Base-by-base conservation (phyloP, 306 rosid species). In the Vigna mungo region DNA sequence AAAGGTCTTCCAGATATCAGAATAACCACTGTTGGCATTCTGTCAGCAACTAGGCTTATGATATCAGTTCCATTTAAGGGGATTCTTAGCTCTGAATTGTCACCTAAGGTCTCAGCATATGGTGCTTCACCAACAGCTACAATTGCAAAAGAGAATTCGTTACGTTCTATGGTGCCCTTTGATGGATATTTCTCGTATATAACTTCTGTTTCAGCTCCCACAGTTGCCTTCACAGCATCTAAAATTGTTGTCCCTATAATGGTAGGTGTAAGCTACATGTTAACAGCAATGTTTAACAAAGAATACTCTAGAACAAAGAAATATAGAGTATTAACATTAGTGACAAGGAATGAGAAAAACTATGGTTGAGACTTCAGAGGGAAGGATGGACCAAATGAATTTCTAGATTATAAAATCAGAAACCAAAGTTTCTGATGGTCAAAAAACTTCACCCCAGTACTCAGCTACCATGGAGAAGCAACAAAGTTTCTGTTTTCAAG, bases 1-100 rank as follows among this genome's bases (percentile, higher is more conserved):
- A 90, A 52, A 25, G 97, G 93, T 68, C 98, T 88, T 72, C 98
- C 98, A 10, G 98, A 90, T 74, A 94, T 79, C 77, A 92, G 78
- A 84, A 92, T 89, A 62, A 82, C 95, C 75, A 94, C 67, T 30
- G 97, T 92, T 55, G 97, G 97, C 49, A 94, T 74, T 77, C 74
- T 86, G 49, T 87, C 86, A 16, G 97, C 85, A 16, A 90, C 93
- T 74, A 71, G 68, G 83, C 87, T 85, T 81, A 89, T 84, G 17
- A 89, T 82, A 58, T 75, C 84, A 51, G 83, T 61, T 64, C 96
- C 97, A 62, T 78, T 72, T 37, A 85, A 85, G 36, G 89, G 93
- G 72, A 94, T 89, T 61, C 51, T 61, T 39, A 92, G 97, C 67
- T 74, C 69, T 10, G 88, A 65, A 66, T 82, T 83, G 84, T 94